Conservation (phyloP, 2,329 filamentous ascomycete genomes). For the Byssochlamys sp. region DNA sequence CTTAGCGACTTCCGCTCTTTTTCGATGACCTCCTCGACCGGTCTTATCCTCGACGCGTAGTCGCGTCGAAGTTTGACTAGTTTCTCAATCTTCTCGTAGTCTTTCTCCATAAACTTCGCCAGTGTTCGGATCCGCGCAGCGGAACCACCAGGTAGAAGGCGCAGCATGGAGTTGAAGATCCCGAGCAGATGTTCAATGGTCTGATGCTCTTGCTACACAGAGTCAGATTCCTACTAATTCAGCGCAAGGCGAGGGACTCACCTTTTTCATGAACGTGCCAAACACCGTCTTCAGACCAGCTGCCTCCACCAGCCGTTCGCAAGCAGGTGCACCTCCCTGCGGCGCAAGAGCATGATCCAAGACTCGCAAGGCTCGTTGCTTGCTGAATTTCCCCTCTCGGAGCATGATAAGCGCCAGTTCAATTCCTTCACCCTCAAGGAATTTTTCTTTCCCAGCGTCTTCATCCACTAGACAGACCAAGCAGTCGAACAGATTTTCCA, state of each 20-base stretch:
- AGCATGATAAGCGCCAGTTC: slow-evolving; percentile 89
- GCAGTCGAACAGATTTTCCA: slow-evolving; percentile 85
- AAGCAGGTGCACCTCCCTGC: slow-evolving; percentile 51
- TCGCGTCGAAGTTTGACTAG: slow-evolving; percentile 62
- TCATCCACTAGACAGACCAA: slow-evolving; percentile 73
- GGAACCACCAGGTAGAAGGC: slow-evolving; percentile 67
- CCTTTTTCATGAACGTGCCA: slow-evolving; percentile 75
- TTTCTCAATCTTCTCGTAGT: slow-evolving; percentile 73
- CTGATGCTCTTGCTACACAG: slow-evolving; percentile 48
- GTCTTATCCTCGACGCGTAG: slow-evolving; percentile 54
- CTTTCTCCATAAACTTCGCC: slow-evolving; percentile 90
- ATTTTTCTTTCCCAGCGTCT: slow-evolving; percentile 63
- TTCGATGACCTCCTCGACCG: slow-evolving; percentile 55
- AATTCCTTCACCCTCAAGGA: slow-evolving; percentile 81
- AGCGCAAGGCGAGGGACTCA: slow-evolving; percentile 8
- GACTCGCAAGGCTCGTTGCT: slow-evolving; percentile 64
- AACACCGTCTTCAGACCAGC: slow-evolving; percentile 79
- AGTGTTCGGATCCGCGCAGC: slow-evolving; percentile 70
- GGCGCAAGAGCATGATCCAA: slow-evolving; percentile 72
- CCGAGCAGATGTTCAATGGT: slow-evolving; percentile 71
- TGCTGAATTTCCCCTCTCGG: slow-evolving; percentile 76
- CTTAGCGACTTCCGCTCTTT: slow-evolving; percentile 46
- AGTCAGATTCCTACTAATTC: slow-evolving; percentile 9
- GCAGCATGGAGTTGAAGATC: slow-evolving; percentile 73
- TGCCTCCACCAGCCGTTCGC: slow-evolving; percentile 66